Percentiles rank a stretch among this genome's conserved stretches.
phyloP scores from a whole-genome alignment of 495 filamentous ascomycete genomes.

The Venustampulla echinocandica region DNA sequence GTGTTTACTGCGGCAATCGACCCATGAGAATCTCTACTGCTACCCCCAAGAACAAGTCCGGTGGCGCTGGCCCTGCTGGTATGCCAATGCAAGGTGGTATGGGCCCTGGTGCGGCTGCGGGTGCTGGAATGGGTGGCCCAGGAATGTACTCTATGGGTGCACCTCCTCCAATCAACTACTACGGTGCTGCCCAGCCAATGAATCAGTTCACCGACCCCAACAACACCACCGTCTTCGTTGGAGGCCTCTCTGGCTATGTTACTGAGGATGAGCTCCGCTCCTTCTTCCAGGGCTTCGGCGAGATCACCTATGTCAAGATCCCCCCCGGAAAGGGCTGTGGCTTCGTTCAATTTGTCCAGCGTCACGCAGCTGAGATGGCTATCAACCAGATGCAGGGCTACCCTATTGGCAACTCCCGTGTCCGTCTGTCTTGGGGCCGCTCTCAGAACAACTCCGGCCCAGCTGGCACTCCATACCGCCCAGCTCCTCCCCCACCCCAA shows the following conservation, averaged over 20 bases:
- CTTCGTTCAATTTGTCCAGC: constrained; percentile 98
- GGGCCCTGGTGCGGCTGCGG: constrained; percentile 7
- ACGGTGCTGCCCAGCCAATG: constrained; percentile 86
- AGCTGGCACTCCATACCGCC: constrained; percentile 93
- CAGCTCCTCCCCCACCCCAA: constrained; percentile 79
- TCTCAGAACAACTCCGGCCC: constrained; percentile 98
- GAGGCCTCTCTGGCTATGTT: constrained; percentile 94
- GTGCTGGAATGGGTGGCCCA: constrained; percentile 35
- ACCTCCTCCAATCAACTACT: constrained; percentile 66
- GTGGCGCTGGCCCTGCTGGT: constrained; percentile 43
- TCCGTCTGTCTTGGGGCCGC: constrained; percentile 93
- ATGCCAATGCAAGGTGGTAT: constrained; percentile 38
- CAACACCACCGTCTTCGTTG: constrained; percentile 99
- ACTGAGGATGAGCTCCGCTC: constrained; percentile 98
- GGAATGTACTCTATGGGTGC: constrained; percentile 60
- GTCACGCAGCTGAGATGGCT: constrained; percentile 98
- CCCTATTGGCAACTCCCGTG: constrained; percentile 96
- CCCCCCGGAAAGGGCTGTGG: constrained; percentile 98
- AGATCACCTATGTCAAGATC: constrained; percentile 99
- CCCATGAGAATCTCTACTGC: constrained; percentile 99
- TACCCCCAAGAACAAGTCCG: constrained; percentile 88
- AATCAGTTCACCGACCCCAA: constrained; percentile 99
- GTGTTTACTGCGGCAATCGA: constrained; percentile 96
- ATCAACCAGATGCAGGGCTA: constrained; percentile 99
- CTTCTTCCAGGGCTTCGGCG: constrained; percentile 99